Base-by-base conservation (phyloP, 257 asterid genomes). In the Ilex aquifolium region DNA sequence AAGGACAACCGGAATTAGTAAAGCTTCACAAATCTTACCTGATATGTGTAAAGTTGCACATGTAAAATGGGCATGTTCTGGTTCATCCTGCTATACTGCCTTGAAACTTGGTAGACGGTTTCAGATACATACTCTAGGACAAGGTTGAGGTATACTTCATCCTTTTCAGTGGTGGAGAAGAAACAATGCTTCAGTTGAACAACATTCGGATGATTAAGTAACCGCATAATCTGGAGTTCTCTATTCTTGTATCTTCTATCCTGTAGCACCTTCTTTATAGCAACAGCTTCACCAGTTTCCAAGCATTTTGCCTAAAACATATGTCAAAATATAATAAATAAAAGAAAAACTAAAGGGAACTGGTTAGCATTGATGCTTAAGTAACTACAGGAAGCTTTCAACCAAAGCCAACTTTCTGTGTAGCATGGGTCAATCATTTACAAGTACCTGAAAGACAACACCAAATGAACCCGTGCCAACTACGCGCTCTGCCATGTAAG, bases 241-340 rank as follows among this genome's bases (percentile, higher is more conserved):
- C 98, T 69, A 74, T 91, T 91, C 87, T 91, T 91, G 75, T 91
- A 91, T 80, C 98, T 85, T 79, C 83, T 78, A 74, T 91, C 98
- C 57, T 91, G 98, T 44, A 91, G 86, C 71, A 91, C 98, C 76
- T 91, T 91, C 82, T 89, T 89, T 71, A 89, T 87, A 17, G 97
- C 97, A 2, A 89, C 95, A 30, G 88, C 57, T 59, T 88, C 95
- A 14, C 88, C 86, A 7, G 88, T 73, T 72, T 91, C 98, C 31
- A 91, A 69, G 77, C 98, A 88, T 72, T 84, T 91, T 1, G 96
- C 98, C 98, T 91, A 52, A 56, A 68, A 61, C 59, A 46, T 11
- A 46, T 6, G 13, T 49, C 27, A 55, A 44, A 56, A 32, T 29
- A 10, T 14, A 46, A 46, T 21, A 51, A 32, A 6, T 3, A 16